phyloP scores from a whole-genome alignment of 257 asterid species.

The Datura wrightii region DNA sequence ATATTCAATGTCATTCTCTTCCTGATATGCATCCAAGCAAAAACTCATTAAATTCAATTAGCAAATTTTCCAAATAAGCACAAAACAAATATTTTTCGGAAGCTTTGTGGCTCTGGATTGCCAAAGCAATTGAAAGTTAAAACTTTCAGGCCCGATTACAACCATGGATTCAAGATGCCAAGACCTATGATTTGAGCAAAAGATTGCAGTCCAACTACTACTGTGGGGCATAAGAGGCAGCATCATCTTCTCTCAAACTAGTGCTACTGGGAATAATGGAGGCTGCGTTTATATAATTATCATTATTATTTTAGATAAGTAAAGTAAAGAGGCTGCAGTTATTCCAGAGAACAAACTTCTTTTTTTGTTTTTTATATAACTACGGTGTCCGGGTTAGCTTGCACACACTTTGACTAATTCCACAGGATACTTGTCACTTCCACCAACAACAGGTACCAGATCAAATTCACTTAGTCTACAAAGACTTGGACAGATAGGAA shows the following conservation, averaged over 20 bases:
- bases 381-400: neutral
- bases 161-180: neutral
- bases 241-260: neutral
- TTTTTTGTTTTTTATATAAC: neutral
- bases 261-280: neutral
- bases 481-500: neutral
- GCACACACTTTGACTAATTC: neutral
- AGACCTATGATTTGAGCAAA: neutral
- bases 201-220: neutral
- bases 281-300: neutral
- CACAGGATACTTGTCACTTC: neutral
- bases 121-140: neutral
- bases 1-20: conserved; percentile 76
- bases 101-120: neutral
- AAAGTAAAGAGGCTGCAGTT: neutral
- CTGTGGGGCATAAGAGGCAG: neutral
- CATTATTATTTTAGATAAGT: neutral
- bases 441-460: neutral
- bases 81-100: conserved; percentile 8
- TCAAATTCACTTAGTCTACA: neutral
- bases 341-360: neutral
- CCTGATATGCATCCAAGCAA: conserved; percentile 57
- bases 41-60: conserved; percentile 16
- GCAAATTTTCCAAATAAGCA: conserved; percentile 10
- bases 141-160: neutral